phyloP scores from a whole-genome alignment of 306 rosid species.

The Cucumis cinereus region DNA sequence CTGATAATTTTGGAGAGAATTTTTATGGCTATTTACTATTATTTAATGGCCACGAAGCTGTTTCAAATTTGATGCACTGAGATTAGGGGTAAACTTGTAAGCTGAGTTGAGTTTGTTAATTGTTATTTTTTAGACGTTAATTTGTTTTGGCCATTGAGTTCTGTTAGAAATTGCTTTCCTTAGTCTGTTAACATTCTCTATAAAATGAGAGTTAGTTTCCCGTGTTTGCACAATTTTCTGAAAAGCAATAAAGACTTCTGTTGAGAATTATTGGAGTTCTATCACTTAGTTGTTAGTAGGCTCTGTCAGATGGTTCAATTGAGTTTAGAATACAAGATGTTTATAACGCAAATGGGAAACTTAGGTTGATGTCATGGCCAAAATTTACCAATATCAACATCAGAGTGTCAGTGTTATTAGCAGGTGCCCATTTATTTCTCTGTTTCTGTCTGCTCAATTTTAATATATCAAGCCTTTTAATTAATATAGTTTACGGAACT shows the following conservation, averaged over 20 bases:
- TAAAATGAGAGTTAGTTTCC: background rate
- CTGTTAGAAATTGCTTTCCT: background rate
- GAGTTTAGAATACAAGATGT: background rate
- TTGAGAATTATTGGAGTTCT: background rate
- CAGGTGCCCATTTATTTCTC: background rate
- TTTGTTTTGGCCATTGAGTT: background rate
- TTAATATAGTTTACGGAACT: background rate
- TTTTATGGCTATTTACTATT: background rate
- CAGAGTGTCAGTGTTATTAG: background rate
- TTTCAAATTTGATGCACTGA: background rate
- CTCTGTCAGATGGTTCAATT: background rate
- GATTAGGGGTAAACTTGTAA: background rate
- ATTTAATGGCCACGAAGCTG: background rate
- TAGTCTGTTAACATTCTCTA: background rate
- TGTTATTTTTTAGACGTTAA: background rate
- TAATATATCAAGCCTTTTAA: background rate
- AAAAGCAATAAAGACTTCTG: background rate
- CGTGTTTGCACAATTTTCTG: background rate
- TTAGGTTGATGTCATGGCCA: background rate
- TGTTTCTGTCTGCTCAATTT: background rate
- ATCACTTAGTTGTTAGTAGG: background rate
- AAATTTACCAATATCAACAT: background rate
- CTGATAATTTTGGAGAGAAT: background rate
- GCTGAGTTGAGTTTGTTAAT: background rate
- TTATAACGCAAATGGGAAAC: background rate